phyloP scores from a whole-genome alignment of 352 stramenopile genomes.

The Phytopythium helicoides region DNA sequence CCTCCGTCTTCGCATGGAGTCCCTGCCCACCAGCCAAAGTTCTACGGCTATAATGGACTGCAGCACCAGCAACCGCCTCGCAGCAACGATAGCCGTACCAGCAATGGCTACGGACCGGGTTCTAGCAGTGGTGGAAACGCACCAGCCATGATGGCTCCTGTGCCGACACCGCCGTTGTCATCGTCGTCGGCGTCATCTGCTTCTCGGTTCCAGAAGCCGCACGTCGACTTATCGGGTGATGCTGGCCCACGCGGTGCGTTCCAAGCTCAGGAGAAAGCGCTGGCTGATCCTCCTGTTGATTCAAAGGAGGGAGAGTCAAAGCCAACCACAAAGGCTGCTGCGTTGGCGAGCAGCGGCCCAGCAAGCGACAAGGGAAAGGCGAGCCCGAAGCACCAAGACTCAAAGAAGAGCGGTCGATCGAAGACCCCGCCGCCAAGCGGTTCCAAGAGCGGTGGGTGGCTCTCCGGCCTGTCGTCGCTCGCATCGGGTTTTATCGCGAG shows the following conservation, averaged over 20 bases:
- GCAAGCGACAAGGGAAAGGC: conserved; percentile 71
- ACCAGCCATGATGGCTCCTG: conserved; percentile 4
- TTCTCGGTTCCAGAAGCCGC: conserved; percentile 26
- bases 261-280: conserved; percentile 18
- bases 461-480: conserved; percentile 52
- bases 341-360: conserved; percentile 34
- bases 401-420: conserved; percentile 58
- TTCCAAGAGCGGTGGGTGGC: conserved; percentile 51
- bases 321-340: conserved; percentile 11
- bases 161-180: conserved; percentile 4
- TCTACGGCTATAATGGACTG: conserved; percentile 12
- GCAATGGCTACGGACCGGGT: conserved; percentile 6
- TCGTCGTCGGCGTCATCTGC: conserved; percentile 1
- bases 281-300: conserved; percentile 5
- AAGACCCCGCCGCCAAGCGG: conserved; percentile 81
- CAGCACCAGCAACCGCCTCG: conserved; percentile 29
- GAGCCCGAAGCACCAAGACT: conserved; percentile 62
- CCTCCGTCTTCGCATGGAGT: conserved; percentile 14
- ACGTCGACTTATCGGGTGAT: conserved; percentile 41
- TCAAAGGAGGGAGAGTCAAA: conserved; percentile 17
- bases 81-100: conserved; percentile 32
- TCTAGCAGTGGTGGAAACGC: conserved; percentile 1
- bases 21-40: conserved; percentile 2
- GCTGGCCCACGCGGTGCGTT: conserved; percentile 21
- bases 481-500: conserved; percentile 47